These are phyloP conservation scores for Alnus rubra DNA, from an alignment of 306 rosid species.

Conservation along the genomic window DNA sequence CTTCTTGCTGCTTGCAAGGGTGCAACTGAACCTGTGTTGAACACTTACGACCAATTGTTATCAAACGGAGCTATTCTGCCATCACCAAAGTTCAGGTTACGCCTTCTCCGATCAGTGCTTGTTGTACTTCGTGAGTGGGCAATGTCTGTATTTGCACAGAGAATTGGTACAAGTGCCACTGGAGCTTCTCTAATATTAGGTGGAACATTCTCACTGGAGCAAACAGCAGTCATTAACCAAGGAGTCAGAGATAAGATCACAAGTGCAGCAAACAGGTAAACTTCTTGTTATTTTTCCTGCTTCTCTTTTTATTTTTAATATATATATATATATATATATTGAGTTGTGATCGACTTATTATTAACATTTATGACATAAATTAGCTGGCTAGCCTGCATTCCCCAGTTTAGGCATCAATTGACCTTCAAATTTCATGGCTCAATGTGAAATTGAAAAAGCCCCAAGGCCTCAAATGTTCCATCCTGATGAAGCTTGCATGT, in stretches of 20 bases:
- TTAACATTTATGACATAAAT: background rate
- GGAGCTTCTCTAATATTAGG: constrained; percentile 71
- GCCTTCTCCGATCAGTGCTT: constrained; percentile 88
- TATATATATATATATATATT: no score
- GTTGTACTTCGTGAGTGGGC: constrained; percentile 94
- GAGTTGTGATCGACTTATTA: background rate
- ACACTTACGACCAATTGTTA: constrained; percentile 81
- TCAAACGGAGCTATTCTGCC: constrained; percentile 86
- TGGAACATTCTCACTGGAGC: constrained; percentile 75
- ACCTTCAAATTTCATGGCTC: background rate
- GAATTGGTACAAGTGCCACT: constrained; percentile 58
- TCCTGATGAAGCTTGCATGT: background rate
- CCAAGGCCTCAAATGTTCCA: constrained; percentile 4
- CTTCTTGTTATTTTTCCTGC: constrained; percentile 21
- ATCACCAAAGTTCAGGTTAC: constrained; percentile 79
- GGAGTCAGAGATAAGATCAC: constrained; percentile 93
- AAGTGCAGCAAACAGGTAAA: constrained; percentile 84
- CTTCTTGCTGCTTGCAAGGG: constrained; percentile 93
- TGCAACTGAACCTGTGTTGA: constrained; percentile 91
- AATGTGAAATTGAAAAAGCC: background rate
- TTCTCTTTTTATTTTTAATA: constrained; percentile 1
- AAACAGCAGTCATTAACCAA: constrained; percentile 63
- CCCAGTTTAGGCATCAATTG: background rate
- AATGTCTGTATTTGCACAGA: constrained; percentile 76
- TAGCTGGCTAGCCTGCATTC: background rate